Conservation (phyloP, 2,329 filamentous ascomycete species). For the Ilyonectria sp. region DNA sequence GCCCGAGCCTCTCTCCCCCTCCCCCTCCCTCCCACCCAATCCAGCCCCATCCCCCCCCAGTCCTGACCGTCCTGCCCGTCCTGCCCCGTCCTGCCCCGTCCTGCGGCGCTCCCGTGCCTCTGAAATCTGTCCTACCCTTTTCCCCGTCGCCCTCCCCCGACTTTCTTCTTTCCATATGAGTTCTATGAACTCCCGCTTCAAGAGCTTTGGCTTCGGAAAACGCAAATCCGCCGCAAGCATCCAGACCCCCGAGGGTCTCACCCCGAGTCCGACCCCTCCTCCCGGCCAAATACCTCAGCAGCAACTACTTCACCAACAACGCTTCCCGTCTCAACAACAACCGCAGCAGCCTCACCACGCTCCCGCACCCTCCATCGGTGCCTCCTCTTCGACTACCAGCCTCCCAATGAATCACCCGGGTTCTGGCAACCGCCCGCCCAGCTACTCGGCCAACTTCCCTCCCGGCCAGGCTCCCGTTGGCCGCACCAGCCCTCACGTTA, state of each 20-base stretch:
- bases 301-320: constrained; percentile 57
- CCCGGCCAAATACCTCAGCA: constrained; percentile 68
- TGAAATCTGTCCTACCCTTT: constrained; percentile 48
- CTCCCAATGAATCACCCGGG: constrained; percentile 76
- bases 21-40: constrained; percentile 37
- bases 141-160: constrained; percentile 44
- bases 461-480: constrained; percentile 64
- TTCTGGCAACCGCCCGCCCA: constrained; percentile 73
- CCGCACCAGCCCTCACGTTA: constrained; percentile 67
- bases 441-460: constrained; percentile 72
- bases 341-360: constrained; percentile 44
- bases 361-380: constrained; percentile 54
- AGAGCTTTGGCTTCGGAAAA: constrained; percentile 86
- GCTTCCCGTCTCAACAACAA: constrained; percentile 54
- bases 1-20: constrained; percentile 39
- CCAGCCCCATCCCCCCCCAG: constrained; percentile 40
- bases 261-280: constrained; percentile 53
- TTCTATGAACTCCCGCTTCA: constrained; percentile 85
- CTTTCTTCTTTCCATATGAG: constrained; percentile 69
- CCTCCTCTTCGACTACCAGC: constrained; percentile 62
- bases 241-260: constrained; percentile 62
- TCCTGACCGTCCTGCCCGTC: constrained; percentile 39
- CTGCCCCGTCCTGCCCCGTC: constrained; percentile 41
- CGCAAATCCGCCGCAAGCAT: constrained; percentile 79
- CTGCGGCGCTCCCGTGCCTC: constrained; percentile 42